A percentile compares a stretch with the other conserved stretches of the same genome.
Evolutionary conservation across 73 alveolate species (phyloP).

Genomic region (Paramecium octaurelia): DNA sequence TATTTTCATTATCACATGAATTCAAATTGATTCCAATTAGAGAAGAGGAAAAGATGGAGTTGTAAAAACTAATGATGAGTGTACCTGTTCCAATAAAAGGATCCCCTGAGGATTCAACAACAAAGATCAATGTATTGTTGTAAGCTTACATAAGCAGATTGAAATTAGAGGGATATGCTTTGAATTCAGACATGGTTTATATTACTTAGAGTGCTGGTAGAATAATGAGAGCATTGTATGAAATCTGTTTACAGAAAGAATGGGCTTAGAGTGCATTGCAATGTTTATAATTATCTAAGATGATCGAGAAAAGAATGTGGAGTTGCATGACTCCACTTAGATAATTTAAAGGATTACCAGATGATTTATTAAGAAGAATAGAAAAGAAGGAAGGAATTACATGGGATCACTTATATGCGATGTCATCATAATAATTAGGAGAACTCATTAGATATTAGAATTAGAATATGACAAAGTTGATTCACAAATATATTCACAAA

Average conservation of each 20-base stretch:
- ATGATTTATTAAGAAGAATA: conserved; percentile 84
- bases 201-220: conserved; percentile 99
- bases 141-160: conserved; percentile 96
- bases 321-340: conserved; percentile 99
- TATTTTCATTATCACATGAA: conserved; percentile 96
- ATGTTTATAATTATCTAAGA: conserved; percentile 72
- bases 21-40: conserved; percentile 98
- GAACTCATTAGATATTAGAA: conserved; percentile 74
- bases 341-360: conserved; percentile 91
- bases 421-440: conserved; percentile 64
- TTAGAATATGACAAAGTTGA: conserved; percentile 66
- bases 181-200: conserved; percentile 98
- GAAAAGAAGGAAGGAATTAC: conserved; percentile 75
- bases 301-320: conserved; percentile 99
- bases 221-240: conserved; percentile 98
- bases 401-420: conserved; percentile 57
- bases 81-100: conserved; percentile 99
- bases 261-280: conserved; percentile 90
- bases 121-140: conserved; percentile 95
- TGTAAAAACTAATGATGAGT: conserved; percentile 79
- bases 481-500: conserved; percentile 93
- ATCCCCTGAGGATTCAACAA: conserved; percentile 94
- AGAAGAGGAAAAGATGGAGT: conserved; percentile 96
- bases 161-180: conserved; percentile 97
- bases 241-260: conserved; percentile 91